Conservation (phyloP, 2,329 filamentous ascomycete genomes). For the Myriosclerotinia duriaeana region DNA sequence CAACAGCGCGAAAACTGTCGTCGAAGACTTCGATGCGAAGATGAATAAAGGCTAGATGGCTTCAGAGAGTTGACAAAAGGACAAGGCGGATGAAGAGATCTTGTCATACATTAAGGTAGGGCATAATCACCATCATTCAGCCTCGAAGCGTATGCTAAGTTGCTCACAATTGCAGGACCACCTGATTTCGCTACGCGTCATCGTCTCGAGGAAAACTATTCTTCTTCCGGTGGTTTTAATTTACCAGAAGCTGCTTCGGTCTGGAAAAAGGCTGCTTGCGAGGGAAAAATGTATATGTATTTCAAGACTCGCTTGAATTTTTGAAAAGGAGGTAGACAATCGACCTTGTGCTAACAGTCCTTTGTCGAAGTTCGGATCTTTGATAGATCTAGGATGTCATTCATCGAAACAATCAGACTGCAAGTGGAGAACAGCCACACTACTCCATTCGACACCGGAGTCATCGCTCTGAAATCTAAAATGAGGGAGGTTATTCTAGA, state of each 20-base stretch:
- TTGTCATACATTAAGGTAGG: constrained; percentile 10
- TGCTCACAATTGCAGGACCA: constrained; percentile 6
- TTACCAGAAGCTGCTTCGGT: too few species aligned
- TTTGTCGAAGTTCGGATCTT: neutral
- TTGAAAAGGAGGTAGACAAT: neutral
- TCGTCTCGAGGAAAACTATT: neutral
- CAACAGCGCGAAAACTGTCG: neutral
- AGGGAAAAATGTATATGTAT: neutral
- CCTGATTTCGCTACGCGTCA: neutral
- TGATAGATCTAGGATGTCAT: neutral
- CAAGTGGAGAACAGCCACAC: constrained; percentile 16
- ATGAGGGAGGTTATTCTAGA: neutral
- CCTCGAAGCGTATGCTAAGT: neutral
- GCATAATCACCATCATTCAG: neutral
- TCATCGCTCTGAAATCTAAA: constrained; percentile 4
- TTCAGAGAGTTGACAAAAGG: neutral
- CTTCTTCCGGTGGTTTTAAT: neutral
- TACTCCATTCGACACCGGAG: neutral
- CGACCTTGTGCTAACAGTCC: neutral
- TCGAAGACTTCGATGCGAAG: constrained; percentile 16
- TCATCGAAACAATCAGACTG: neutral
- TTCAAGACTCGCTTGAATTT: neutral
- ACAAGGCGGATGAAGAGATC: neutral
- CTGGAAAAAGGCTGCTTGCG: neutral
- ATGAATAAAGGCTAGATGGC: constrained; percentile 6